Conservation (phyloP, 768 basidiomycete species). For the Wakefieldia striispora region DNA sequence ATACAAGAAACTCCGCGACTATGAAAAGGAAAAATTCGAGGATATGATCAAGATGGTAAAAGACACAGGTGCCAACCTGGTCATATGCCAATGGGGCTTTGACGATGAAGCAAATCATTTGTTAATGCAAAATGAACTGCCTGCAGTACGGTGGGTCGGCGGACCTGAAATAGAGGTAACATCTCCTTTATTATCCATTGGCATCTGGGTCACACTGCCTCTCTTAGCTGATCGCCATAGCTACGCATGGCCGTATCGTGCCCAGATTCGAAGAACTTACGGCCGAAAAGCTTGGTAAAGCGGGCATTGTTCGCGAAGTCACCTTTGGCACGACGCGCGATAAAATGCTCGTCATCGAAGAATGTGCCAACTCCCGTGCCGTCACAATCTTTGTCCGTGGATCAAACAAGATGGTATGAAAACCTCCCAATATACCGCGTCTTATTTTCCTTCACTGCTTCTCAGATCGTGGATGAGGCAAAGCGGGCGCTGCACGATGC, state of each 20-base stretch:
- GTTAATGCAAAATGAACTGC: constrained; percentile 96
- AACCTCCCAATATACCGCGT: not conserved
- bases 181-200: not conserved
- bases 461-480: constrained; percentile 96
- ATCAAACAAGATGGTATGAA: constrained; percentile 93
- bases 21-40: constrained; percentile 94
- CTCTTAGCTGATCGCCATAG: constrained; percentile 89
- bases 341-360: constrained; percentile 99
- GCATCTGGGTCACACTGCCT: not conserved
- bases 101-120: constrained; percentile 99
- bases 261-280: constrained; percentile 97
- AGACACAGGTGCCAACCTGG: constrained; percentile 94
- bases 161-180: constrained; percentile 96
- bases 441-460: not conserved
- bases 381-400: constrained; percentile 98
- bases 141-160: constrained; percentile 98
- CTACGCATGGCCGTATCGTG: constrained; percentile 96
- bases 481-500: constrained; percentile 98
- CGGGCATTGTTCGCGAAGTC: constrained; percentile 91
- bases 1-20: constrained; percentile 90
- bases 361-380: constrained; percentile 94
- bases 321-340: constrained; percentile 97
- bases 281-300: constrained; percentile 85
- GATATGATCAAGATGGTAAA: constrained; percentile 98
- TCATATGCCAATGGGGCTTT: constrained; percentile 99